Evolutionary conservation across 2,329 filamentous ascomycete genomes (phyloP).

Genomic region (Cercospora sp.): DNA sequence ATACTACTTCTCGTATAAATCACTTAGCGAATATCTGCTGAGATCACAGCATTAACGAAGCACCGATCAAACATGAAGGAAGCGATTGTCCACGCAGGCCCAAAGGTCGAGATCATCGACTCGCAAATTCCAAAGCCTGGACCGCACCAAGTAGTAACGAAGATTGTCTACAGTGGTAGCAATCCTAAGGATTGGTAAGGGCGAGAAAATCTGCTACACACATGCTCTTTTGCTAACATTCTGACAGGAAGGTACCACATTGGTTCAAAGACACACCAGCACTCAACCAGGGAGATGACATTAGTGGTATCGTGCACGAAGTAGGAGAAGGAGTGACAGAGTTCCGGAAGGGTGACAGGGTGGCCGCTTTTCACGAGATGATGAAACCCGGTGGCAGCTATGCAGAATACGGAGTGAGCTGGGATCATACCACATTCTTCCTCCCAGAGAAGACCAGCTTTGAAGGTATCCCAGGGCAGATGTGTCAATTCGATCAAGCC

Average conservation of each 20-base stretch:
- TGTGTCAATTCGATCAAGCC: not conserved
- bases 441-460: slow-evolving; percentile 53
- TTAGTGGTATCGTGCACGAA: slow-evolving; percentile 51
- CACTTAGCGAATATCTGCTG: not conserved
- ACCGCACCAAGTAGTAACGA: slow-evolving; percentile 36
- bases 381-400: slow-evolving; percentile 53
- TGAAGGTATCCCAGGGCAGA: slow-evolving; percentile 45
- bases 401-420: slow-evolving; percentile 62
- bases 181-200: slow-evolving; percentile 33
- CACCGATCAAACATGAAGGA: slow-evolving; percentile 35
- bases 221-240: not conserved
- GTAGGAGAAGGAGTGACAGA: slow-evolving; percentile 58
- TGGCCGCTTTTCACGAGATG: slow-evolving; percentile 59
- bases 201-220: no score
- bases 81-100: slow-evolving; percentile 38
- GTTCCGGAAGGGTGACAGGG: slow-evolving; percentile 60
- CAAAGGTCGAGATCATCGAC: slow-evolving; percentile 42
- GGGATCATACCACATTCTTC: slow-evolving; percentile 59
- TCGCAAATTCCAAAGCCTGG: slow-evolving; percentile 45
- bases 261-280: slow-evolving; percentile 21
- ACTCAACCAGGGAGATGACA: slow-evolving; percentile 40
- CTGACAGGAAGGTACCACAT: slow-evolving; percentile 25
- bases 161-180: slow-evolving; percentile 36
- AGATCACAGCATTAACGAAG: not conserved
- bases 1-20: not conserved